These are phyloP conservation scores for Neurospora pannonica DNA, from an alignment of 495 filamentous ascomycete species.

Conservation along the genomic window DNA sequence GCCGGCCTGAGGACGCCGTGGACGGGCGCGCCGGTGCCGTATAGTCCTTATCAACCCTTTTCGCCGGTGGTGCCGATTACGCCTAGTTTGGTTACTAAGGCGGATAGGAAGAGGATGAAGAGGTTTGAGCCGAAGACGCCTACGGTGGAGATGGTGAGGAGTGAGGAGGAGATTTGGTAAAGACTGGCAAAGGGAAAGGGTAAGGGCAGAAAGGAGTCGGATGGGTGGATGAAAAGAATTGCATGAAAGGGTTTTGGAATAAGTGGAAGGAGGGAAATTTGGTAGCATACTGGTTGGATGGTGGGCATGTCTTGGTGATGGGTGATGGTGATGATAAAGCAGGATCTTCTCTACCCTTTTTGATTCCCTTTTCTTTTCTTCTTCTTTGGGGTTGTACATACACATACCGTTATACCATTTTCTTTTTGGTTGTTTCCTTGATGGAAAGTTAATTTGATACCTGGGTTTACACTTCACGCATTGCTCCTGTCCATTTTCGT, in stretches of 20 bases:
- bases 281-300: no score
- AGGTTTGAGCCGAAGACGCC: conserved; percentile 48
- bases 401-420: background rate
- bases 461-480: background rate
- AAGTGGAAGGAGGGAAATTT: no score
- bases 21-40: conserved; percentile 69
- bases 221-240: no score
- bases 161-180: conserved; percentile 44
- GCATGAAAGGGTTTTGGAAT: no score
- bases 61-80: conserved; percentile 83
- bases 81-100: conserved; percentile 61
- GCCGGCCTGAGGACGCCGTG: conserved; percentile 48
- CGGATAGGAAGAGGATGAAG: conserved; percentile 61
- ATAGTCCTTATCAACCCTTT: conserved; percentile 87
- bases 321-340: background rate
- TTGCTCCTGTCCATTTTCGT: no score
- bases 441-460: background rate
- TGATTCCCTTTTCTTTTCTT: background rate
- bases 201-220: no score
- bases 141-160: conserved; percentile 44
- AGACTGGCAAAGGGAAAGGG: no score
- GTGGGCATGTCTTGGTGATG: background rate
- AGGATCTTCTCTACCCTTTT: background rate
- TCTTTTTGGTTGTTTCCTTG: background rate
- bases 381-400: background rate